These are phyloP conservation scores for Aspergillus bertholletiae DNA, from an alignment of 495 filamentous ascomycete genomes.

Conservation along the genomic window DNA sequence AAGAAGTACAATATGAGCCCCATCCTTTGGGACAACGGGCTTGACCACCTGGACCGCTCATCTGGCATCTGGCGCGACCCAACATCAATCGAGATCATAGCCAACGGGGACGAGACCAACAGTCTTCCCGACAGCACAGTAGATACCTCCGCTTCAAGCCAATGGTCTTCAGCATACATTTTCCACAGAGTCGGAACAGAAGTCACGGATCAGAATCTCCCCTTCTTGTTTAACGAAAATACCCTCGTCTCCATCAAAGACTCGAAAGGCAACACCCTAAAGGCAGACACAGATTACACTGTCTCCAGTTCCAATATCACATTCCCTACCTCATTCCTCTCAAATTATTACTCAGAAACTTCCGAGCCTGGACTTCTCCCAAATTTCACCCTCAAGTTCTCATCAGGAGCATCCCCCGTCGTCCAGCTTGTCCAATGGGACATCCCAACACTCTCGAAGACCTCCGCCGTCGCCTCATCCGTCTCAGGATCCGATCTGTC, in stretches of 20 bases:
- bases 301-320: conserved; percentile 42
- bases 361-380: conserved; percentile 41
- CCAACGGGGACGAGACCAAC: conserved; percentile 43
- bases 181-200: conserved; percentile 50
- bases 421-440: conserved; percentile 51
- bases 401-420: conserved; percentile 40
- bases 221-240: conserved; percentile 55
- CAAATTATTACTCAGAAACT: conserved; percentile 33
- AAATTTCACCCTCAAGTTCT: conserved; percentile 51
- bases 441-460: conserved; percentile 37
- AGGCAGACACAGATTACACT: conserved; percentile 41
- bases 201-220: conserved; percentile 37
- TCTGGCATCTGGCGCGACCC: conserved; percentile 48
- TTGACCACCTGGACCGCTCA: conserved; percentile 37
- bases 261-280: conserved; percentile 28
- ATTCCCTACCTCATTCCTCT: conserved; percentile 46
- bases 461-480: conserved; percentile 32
- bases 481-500: conserved; percentile 41
- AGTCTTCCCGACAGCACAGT: conserved; percentile 51
- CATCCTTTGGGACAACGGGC: conserved; percentile 59
- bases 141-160: conserved; percentile 40
- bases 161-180: conserved; percentile 50
- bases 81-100: conserved; percentile 42
- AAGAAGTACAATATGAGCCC: conserved; percentile 42
- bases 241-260: conserved; percentile 43